These are phyloP conservation scores for Colletotrichum theobromicola DNA, from an alignment of 2,329 filamentous ascomycete genomes.

Conservation along the genomic window DNA sequence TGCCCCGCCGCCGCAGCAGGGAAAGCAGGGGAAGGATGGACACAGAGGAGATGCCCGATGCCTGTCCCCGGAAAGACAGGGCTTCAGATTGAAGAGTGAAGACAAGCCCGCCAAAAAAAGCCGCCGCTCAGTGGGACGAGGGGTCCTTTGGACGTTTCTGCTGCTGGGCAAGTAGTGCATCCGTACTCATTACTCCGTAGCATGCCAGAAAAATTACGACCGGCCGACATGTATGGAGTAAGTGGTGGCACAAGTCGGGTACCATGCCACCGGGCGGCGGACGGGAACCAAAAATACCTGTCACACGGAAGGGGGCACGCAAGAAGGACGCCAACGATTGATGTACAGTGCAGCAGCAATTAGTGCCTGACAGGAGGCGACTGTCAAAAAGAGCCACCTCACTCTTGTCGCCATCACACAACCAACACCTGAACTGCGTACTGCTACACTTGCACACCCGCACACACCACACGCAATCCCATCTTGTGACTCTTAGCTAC, in stretches of 20 bases:
- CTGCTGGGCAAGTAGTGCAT: no score
- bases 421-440: neutral
- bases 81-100: neutral
- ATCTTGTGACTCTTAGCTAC: conserved; percentile 13
- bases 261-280: neutral
- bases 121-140: conserved; percentile 3
- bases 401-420: neutral
- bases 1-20: conserved; percentile 8
- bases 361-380: neutral
- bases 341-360: conserved; percentile 5
- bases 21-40: neutral
- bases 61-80: neutral
- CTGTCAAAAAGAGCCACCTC: neutral
- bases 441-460: neutral
- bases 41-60: neutral
- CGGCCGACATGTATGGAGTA: neutral
- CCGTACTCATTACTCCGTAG: no score
- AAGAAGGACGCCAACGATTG: conserved; percentile 6
- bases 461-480: neutral
- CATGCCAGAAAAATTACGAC: neutral
- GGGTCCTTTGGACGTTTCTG: neutral
- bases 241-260: neutral
- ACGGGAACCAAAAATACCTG: conserved; percentile 18
- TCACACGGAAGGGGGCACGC: neutral
- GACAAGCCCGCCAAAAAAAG: neutral